Conservation (phyloP, 1,284 basidiomycete species). For the Termitomyces sp. region DNA sequence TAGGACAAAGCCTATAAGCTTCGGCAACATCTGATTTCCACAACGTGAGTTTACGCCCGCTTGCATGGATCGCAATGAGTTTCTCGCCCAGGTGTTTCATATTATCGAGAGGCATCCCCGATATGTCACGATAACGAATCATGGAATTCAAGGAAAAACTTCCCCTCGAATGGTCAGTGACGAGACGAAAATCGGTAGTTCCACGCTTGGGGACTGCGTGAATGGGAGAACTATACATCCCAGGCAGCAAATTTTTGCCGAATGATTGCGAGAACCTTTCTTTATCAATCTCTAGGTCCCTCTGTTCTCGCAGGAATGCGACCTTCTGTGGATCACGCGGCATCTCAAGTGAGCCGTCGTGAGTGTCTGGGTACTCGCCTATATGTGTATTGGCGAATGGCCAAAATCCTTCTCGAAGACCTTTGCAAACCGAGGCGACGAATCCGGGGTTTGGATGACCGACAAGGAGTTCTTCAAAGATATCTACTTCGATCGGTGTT, state of each 20-base stretch:
- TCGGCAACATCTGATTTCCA: slow-evolving; percentile 34
- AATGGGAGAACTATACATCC: slow-evolving; percentile 41
- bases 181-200: slow-evolving; percentile 29
- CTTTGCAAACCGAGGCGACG: slow-evolving; percentile 27
- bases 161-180: slow-evolving; percentile 32
- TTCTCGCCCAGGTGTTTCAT: slow-evolving; percentile 21
- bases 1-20: slow-evolving; percentile 32
- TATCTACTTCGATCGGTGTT: slow-evolving; percentile 29
- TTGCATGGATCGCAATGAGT: slow-evolving; percentile 9
- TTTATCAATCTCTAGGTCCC: slow-evolving; percentile 26
- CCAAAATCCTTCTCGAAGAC: slow-evolving; percentile 36
- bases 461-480: slow-evolving; percentile 23
- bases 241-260: slow-evolving; percentile 32
- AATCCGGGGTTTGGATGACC: slow-evolving; percentile 32
- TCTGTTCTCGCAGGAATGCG: slow-evolving; percentile 27
- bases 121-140: slow-evolving; percentile 21
- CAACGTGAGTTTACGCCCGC: background rate
- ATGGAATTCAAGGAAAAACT: slow-evolving; percentile 32
- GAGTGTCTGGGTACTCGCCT: slow-evolving; percentile 17
- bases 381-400: slow-evolving; percentile 28
- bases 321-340: slow-evolving; percentile 8
- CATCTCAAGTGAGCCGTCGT: slow-evolving; percentile 5
- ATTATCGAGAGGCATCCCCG: slow-evolving; percentile 21
- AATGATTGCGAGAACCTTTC: slow-evolving; percentile 34
- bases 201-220: slow-evolving; percentile 36